Percentiles rank a stretch among this genome's conserved stretches.
phyloP scores from a whole-genome alignment of 768 basidiomycete species.

The Hygrophorus pudorinus region DNA sequence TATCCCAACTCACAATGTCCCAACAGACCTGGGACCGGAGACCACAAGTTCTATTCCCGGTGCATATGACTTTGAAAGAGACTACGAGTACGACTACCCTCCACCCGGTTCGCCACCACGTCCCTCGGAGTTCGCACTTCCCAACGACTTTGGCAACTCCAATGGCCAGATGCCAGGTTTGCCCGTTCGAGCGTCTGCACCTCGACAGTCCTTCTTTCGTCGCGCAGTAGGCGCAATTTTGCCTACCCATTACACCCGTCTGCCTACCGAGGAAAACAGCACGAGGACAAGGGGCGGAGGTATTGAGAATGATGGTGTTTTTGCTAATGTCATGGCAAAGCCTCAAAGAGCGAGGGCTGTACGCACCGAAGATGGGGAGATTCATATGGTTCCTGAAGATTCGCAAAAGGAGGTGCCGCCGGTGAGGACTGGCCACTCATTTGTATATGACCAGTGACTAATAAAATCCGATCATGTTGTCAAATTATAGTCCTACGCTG shows the following conservation, averaged over 20 bases:
- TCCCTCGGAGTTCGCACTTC: slow-evolving; percentile 44
- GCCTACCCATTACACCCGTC: slow-evolving; percentile 53
- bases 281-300: slow-evolving; percentile 49
- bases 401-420: slow-evolving; percentile 78
- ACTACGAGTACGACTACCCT: slow-evolving; percentile 62
- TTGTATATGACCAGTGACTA: too few relatives aligned
- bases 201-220: slow-evolving; percentile 44
- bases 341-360: slow-evolving; percentile 43
- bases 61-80: slow-evolving; percentile 73
- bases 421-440: slow-evolving; percentile 34
- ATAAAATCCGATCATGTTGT: neutral
- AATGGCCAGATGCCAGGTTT: slow-evolving; percentile 54
- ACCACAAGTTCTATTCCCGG: slow-evolving; percentile 18
- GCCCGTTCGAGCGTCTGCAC: slow-evolving; percentile 27
- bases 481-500: slow-evolving; percentile 60
- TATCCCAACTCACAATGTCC: neutral
- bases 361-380: slow-evolving; percentile 42
- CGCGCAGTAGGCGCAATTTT: slow-evolving; percentile 50
- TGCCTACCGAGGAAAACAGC: slow-evolving; percentile 31
- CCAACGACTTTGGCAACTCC: slow-evolving; percentile 64
- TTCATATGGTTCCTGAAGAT: slow-evolving; percentile 68
- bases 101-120: slow-evolving; percentile 74
- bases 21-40: slow-evolving; percentile 4
- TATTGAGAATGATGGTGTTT: slow-evolving; percentile 86
- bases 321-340: slow-evolving; percentile 89